These are phyloP conservation scores for Diacronema lutheri DNA, from an alignment of 78 protist species.

Conservation along the genomic window DNA sequence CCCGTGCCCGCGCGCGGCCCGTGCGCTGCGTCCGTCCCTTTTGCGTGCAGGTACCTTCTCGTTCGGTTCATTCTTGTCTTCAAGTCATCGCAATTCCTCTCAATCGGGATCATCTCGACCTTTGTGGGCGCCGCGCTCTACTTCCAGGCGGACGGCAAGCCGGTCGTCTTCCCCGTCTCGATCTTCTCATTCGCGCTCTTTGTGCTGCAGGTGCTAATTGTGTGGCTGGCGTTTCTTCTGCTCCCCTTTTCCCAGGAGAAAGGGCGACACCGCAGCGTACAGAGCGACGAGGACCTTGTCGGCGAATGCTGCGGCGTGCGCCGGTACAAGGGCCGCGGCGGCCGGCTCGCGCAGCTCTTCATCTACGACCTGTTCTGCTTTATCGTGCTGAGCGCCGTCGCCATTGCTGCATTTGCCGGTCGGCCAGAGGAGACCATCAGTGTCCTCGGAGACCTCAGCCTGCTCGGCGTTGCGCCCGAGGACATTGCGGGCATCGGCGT, in stretches of 20 bases:
- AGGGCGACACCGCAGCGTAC: not conserved
- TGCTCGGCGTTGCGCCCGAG: too few relatives aligned
- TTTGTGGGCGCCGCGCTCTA: slow-evolving; percentile 13
- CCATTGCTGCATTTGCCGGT: not conserved
- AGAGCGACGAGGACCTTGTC: too few relatives aligned
- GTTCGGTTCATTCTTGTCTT: not conserved
- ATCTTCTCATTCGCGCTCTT: not conserved
- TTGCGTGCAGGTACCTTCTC: too few relatives aligned
- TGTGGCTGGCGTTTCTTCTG: slow-evolving; percentile 18
- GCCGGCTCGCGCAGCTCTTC: not conserved
- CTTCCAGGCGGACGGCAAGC: not conserved
- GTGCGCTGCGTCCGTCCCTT: too few relatives aligned
- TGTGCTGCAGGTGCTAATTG: slow-evolving; percentile 13
- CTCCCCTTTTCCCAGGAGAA: not conserved
- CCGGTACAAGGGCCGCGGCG: not conserved
- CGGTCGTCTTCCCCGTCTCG: not conserved
- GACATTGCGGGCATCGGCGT: too few relatives aligned
- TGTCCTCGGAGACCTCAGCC: too few relatives aligned
- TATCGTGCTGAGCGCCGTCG: not conserved
- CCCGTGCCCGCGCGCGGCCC: too few relatives aligned
- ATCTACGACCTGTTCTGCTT: not conserved
- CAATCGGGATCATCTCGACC: slow-evolving; percentile 1
- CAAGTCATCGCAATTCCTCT: not conserved
- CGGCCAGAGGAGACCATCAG: too few relatives aligned
- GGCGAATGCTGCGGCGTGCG: not conserved